These are phyloP conservation scores for Populus hybrid DNA, from an alignment of 441 rosid genomes.

Conservation along the genomic window DNA sequence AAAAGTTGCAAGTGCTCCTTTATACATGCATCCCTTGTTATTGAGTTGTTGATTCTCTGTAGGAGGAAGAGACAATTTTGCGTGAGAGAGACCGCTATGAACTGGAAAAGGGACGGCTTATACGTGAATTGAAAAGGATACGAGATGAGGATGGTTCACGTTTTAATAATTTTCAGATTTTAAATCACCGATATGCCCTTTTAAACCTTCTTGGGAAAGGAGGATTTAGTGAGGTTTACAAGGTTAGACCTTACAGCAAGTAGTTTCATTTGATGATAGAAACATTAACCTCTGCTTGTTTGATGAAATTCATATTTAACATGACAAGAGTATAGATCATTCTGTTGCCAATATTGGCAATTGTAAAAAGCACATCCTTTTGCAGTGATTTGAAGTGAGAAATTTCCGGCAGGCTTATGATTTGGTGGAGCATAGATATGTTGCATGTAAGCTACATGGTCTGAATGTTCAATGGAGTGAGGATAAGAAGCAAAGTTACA, in stretches of 20 bases:
- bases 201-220: too few species aligned
- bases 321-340: too few species aligned
- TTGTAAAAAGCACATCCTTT: too few species aligned
- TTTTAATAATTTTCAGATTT: conserved; percentile 39
- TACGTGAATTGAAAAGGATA: conserved; percentile 97
- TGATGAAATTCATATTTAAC: too few species aligned
- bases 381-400: too few species aligned
- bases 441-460: conserved; percentile 33
- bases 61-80: conserved; percentile 90
- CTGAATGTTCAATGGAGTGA: conserved; percentile 31
- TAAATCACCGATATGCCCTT: too few species aligned
- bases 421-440: conserved; percentile 93
- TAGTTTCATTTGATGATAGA: too few species aligned
- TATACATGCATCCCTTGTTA: too few species aligned
- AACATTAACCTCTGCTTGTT: too few species aligned
- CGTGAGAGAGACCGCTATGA: conserved; percentile 99
- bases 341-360: too few species aligned
- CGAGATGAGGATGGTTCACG: conserved; percentile 99
- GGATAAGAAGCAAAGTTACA: conserved; percentile 98
- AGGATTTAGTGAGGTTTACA: too few species aligned
- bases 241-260: too few species aligned
- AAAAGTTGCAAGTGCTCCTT: conserved; percentile 9
- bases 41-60: conserved; percentile 28
- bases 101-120: conserved; percentile 93
- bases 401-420: conserved; percentile 84